Base-by-base conservation (phyloP, 306 rosid genomes). In the Gastrolobium bilobum region DNA sequence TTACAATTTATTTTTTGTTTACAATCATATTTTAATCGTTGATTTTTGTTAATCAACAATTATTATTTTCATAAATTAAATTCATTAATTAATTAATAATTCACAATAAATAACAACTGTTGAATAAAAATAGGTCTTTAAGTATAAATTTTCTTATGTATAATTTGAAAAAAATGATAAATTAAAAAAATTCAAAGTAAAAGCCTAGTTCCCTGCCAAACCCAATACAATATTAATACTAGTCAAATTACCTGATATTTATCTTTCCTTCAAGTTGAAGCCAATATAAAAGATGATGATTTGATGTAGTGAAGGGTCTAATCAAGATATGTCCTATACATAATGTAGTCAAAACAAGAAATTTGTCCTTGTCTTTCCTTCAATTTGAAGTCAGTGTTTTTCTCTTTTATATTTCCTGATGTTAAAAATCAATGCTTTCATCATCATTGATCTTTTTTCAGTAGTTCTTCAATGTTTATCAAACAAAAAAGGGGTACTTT, bases 241-340 rank as follows among this genome's bases (percentile, higher is more conserved):
- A 43, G 4, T 81, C 67, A 69, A 75, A 69, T 64, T 66, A 30
- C 52, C 4, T 48, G 11, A 10, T 31, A 77, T 30, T 14, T 72
- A 8, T 33, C 69, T 67, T 83, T 66, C 6, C 80, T 73, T 71
- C 76, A 56, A 74, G 40, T 82, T 73, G 79, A 81, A 78, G 78
- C 71, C 37, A 67, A 30, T 53, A 62, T 43, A n/a, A 62, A 50
- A 2, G 33, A 56, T 10, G 52, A 48, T 38, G 64, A 39, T 71
- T 47, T 46, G 31, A 65, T 54, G 52, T 34, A 63, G 31, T 60
- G 13, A 80, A 73, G 60, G 65, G 13, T 54, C 52, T 63, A 72
- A 80, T 51, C 67, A 51, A 35, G 51, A 46, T 6, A 10, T 30
- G 56, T 47, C 46, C 15, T 4, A 40, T 11, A 0, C 43, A 58